Conservation (phyloP, 192 early-diverging fungal genomes). For the Linnemannia zychae region DNA sequence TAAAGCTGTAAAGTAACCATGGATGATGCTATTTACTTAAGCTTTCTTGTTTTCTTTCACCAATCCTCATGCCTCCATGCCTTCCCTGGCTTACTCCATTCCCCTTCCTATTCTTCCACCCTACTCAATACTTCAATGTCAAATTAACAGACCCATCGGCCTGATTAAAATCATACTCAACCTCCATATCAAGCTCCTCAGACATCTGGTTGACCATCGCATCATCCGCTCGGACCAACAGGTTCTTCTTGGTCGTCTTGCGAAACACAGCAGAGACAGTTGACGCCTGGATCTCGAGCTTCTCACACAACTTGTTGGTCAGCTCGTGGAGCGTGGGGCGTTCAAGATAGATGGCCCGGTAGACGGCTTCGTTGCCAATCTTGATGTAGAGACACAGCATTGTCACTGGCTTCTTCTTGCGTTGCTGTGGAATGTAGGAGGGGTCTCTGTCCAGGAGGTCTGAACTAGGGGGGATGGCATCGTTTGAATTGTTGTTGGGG, state of each 20-base stretch:
- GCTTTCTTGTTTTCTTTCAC: neutral
- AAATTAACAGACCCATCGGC: conserved; percentile 60
- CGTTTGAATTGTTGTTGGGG: conserved; percentile 17
- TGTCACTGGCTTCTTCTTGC: conserved; percentile 56
- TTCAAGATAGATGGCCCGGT: conserved; percentile 77
- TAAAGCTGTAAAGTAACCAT: no score
- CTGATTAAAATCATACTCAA: conserved; percentile 58
- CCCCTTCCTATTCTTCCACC: neutral
- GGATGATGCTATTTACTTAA: no score
- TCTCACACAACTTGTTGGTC: conserved; percentile 62
- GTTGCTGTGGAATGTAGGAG: conserved; percentile 68
- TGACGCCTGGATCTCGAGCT: conserved; percentile 61
- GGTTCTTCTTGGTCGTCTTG: conserved; percentile 63
- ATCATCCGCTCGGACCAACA: conserved; percentile 71
- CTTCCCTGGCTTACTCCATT: neutral
- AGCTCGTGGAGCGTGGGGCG: conserved; percentile 65
- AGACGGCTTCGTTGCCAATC: conserved; percentile 66
- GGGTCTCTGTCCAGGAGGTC: conserved; percentile 73
- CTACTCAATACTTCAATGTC: conserved; percentile 59
- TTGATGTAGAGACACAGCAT: conserved; percentile 70
- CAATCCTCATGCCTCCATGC: neutral
- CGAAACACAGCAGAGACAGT: conserved; percentile 57
- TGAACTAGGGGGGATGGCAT: conserved; percentile 50
- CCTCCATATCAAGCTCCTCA: conserved; percentile 76
- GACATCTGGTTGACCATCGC: conserved; percentile 68